A percentile compares a stretch with the other conserved stretches of the same genome.
Evolutionary conservation across 2,329 filamentous ascomycete genomes (phyloP).

Genomic region (Aspergillus cejpii): DNA sequence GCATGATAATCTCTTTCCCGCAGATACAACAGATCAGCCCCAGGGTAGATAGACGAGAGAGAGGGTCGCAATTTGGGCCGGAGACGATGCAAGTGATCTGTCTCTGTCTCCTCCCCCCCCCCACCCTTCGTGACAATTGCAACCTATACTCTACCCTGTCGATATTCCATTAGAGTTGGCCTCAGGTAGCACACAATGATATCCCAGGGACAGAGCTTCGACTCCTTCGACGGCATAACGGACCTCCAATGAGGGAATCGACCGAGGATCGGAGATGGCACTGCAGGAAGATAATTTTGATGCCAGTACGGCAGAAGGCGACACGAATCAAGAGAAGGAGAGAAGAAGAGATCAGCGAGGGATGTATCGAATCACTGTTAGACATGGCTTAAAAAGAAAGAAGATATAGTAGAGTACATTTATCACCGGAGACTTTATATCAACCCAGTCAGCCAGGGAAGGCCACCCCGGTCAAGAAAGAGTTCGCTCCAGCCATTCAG

Average conservation of each 20-base stretch:
- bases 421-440: constrained; percentile 2
- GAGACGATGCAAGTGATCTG: not conserved
- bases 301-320: not conserved
- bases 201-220: not conserved
- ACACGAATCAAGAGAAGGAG: not conserved
- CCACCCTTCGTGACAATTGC: no score
- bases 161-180: not conserved
- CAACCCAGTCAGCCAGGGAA: not conserved
- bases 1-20: not conserved
- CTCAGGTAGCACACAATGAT: not conserved
- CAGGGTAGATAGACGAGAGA: not conserved
- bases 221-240: not conserved
- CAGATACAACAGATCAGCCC: not conserved
- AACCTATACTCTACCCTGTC: not conserved
- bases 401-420: constrained; percentile 9
- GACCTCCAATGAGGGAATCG: constrained; percentile 2
- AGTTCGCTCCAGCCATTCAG: constrained; percentile 4
- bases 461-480: not conserved
- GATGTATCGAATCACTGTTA: not conserved
- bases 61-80: not conserved
- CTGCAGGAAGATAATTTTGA: not conserved
- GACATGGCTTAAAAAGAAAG: not conserved
- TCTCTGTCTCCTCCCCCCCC: no score
- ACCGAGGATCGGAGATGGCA: constrained; percentile 1
- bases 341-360: constrained; percentile 2